A percentile compares a stretch with the other conserved stretches of the same genome.
Evolutionary conservation across 768 basidiomycete genomes (phyloP).

Genomic region (Suillus variegatus): DNA sequence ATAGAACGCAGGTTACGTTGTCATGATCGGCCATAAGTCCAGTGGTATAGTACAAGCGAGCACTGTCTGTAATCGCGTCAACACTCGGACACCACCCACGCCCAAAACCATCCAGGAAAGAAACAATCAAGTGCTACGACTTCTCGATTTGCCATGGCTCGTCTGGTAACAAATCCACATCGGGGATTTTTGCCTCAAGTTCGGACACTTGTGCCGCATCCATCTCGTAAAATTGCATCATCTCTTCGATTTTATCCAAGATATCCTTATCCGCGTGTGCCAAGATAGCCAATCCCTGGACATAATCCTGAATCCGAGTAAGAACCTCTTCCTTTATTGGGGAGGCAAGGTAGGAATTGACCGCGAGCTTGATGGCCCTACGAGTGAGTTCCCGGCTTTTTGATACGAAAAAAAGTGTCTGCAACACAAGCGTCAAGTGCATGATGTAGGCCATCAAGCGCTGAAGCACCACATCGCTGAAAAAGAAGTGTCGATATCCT

Average conservation of each 20-base stretch:
- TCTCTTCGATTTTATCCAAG: neutral
- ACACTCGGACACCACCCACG: neutral
- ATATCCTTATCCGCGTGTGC: neutral
- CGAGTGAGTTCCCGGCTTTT: neutral
- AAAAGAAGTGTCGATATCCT: neutral
- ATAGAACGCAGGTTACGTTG: too few species aligned
- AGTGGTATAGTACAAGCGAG: neutral
- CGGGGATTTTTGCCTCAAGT: neutral
- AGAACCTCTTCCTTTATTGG: neutral
- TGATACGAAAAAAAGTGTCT: slow-evolving; percentile 15
- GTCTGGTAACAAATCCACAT: neutral
- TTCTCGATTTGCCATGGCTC: neutral
- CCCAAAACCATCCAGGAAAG: too few species aligned
- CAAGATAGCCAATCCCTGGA: neutral
- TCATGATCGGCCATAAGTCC: too few species aligned
- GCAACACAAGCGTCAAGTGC: slow-evolving; percentile 26
- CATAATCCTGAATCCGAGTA: neutral
- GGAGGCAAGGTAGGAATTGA: neutral
- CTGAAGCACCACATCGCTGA: slow-evolving; percentile 11
- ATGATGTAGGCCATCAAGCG: slow-evolving; percentile 27
- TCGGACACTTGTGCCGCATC: neutral
- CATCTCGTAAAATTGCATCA: neutral
- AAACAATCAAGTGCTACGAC: too few species aligned
- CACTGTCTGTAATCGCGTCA: too few species aligned
- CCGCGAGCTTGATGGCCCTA: neutral